Evolutionary conservation across 192 early-diverging fungal genomes (phyloP).

Genomic region (Geranomyces variabilis): DNA sequence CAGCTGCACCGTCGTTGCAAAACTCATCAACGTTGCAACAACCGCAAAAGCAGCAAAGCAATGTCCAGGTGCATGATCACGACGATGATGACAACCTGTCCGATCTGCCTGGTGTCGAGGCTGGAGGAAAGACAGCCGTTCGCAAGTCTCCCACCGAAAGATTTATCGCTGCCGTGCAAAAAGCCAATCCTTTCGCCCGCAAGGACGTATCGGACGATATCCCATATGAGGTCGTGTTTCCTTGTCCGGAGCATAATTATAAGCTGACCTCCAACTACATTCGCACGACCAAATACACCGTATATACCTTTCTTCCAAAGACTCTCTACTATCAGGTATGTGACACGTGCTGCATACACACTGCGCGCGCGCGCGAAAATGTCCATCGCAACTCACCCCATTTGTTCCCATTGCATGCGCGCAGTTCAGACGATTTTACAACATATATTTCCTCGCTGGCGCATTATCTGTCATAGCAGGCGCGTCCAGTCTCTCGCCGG

Average conservation of each 20-base stretch:
- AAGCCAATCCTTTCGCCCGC: not conserved
- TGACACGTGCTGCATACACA: no score
- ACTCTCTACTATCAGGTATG: slow-evolving; percentile 94
- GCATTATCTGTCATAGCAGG: slow-evolving; percentile 50
- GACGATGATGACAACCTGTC: not conserved
- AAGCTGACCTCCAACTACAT: slow-evolving; percentile 67
- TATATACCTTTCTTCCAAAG: slow-evolving; percentile 87
- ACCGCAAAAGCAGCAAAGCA: no score
- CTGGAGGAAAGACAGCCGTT: not conserved
- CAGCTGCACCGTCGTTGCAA: no score
- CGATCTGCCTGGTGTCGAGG: not conserved
- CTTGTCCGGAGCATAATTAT: slow-evolving; percentile 17
- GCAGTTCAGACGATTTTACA: slow-evolving; percentile 64
- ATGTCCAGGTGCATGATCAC: not conserved
- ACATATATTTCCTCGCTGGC: slow-evolving; percentile 65
- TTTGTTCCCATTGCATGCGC: no score
- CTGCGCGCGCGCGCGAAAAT: no score
- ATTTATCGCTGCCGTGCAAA: not conserved
- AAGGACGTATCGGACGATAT: slow-evolving; percentile 15
- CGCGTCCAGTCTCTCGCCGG: slow-evolving; percentile 39
- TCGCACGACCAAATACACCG: slow-evolving; percentile 92
- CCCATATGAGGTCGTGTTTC: slow-evolving; percentile 23
- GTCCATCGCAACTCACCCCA: no score
- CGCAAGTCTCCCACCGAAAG: not conserved
- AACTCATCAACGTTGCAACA: no score